Conservation (phyloP, 2,329 filamentous ascomycete genomes). For the Neonectria faginata region DNA sequence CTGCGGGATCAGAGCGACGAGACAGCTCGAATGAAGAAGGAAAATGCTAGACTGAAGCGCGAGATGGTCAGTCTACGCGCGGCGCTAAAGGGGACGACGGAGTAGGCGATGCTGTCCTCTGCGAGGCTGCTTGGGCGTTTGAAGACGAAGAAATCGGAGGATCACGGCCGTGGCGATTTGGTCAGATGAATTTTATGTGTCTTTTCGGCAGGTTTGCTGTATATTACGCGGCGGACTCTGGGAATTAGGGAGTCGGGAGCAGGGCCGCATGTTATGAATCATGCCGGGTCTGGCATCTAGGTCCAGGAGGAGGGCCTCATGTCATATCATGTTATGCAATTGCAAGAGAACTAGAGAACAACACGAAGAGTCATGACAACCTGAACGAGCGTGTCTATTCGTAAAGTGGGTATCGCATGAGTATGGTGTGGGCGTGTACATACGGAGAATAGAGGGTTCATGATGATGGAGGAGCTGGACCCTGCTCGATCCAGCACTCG, state of each 20-base stretch:
- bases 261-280: constrained; percentile 34
- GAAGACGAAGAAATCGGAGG: constrained; percentile 13
- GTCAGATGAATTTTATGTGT: constrained; percentile 34
- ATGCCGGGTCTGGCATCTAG: constrained; percentile 40
- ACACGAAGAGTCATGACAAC: constrained; percentile 42
- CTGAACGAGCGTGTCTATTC: constrained; percentile 31
- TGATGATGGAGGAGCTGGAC: constrained; percentile 15
- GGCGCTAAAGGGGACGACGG: constrained; percentile 60
- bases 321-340: constrained; percentile 37
- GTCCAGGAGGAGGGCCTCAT: constrained; percentile 32
- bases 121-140: constrained; percentile 37
- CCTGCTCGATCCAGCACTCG: constrained; percentile 72
- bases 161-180: constrained; percentile 25
- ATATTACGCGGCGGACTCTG: constrained; percentile 36
- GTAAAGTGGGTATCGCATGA: constrained; percentile 25
- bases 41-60: constrained; percentile 84
- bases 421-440: neutral
- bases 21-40: constrained; percentile 80
- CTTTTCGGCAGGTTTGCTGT: constrained; percentile 33
- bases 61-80: constrained; percentile 80
- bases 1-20: constrained; percentile 83
- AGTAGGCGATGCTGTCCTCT: constrained; percentile 47
- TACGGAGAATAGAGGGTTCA: neutral
- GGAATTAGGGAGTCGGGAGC: constrained; percentile 40
- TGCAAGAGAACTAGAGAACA: constrained; percentile 36